These are phyloP conservation scores for Syzygium malaccense DNA, from an alignment of 441 rosid species.

Conservation along the genomic window DNA sequence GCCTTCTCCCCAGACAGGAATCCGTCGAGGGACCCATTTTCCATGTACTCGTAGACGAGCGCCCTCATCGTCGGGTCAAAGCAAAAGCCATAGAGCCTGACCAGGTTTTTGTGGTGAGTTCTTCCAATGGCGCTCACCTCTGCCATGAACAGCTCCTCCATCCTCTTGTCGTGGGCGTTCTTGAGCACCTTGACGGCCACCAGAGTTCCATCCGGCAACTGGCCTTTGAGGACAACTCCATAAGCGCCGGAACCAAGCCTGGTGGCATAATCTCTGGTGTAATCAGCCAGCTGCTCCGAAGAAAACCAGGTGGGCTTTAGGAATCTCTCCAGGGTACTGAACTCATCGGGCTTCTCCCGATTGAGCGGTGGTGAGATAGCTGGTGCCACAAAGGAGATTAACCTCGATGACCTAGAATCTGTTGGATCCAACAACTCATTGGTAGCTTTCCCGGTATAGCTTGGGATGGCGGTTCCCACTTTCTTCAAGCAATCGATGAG, in stretches of 20 bases:
- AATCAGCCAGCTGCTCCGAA: neutral
- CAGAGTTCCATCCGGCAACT: neutral
- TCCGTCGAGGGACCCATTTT: neutral
- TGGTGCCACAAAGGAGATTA: rapidly evolving
- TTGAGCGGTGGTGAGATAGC: neutral
- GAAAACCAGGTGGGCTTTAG: conserved; percentile 9
- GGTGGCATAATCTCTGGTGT: neutral
- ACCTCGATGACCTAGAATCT: neutral
- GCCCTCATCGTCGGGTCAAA: neutral
- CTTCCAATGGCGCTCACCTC: neutral
- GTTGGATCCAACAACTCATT: neutral
- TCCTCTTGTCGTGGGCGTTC: neutral
- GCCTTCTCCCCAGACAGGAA: neutral
- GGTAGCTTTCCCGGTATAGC: neutral
- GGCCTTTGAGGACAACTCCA: conserved; percentile 9
- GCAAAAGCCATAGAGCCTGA: conserved; percentile 16
- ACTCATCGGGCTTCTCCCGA: neutral
- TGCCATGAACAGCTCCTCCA: neutral
- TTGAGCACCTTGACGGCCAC: conserved; percentile 10
- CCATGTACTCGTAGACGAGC: conserved; percentile 7
- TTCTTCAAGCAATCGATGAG: neutral
- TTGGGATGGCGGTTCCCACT: neutral
- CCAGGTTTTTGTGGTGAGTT: neutral
- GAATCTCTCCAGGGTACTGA: conserved; percentile 6
- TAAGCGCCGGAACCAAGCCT: conserved; percentile 3